Base-by-base conservation (phyloP, 2,329 filamentous ascomycete species). In the Tolypocladium cylindrosporum region DNA sequence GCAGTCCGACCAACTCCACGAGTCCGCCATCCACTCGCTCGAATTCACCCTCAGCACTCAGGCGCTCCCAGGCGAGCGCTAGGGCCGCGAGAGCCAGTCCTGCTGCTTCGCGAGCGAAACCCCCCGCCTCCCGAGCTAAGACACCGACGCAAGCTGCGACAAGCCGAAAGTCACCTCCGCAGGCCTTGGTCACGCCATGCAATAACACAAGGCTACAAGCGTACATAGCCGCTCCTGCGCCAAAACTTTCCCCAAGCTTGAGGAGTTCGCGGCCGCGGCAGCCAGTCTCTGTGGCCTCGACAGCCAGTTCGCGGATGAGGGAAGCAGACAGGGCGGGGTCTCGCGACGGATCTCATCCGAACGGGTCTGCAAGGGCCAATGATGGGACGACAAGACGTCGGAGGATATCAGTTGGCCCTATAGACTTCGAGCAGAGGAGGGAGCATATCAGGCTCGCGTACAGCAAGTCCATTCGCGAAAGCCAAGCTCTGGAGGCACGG, bases 371-470 rank as follows among this genome's bases (percentile, higher is more conserved):
- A 57, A 74, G 67, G 64, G 64, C 72, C 16, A 71, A 72, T 42
- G 78, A 79, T 56, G 65, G 68, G 37, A 64, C 72, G 6, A 60
- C 70, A 7, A 70, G 75, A 39, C 75, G 79, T 59, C 77, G 79
- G 50, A 84, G 84, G 66, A 76, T 84, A 55, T 81, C 82, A 1
- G 75, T 92, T 59, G 87, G 87, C 1, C 87, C 88, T 60, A 89
- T 95, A 56, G 90, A 96, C 71, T 94, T 95, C 69, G 90, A 88
- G 60, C 89, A 90, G 63, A 83, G 90, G 55, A 82, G 91, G 64
- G 87, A 91, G 67, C 85, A 86, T 60, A 95, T 96, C 65, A 88
- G 92, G 64, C 84, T 91, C 58, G 91, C 90, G 16, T 93, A 95
- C 71, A 92, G 85, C 64, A 90, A 89, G 68, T 90, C 88, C n/a